Evolutionary conservation across 352 stramenopile species (phyloP).

Genomic region (Globisporangium radiosum): DNA sequence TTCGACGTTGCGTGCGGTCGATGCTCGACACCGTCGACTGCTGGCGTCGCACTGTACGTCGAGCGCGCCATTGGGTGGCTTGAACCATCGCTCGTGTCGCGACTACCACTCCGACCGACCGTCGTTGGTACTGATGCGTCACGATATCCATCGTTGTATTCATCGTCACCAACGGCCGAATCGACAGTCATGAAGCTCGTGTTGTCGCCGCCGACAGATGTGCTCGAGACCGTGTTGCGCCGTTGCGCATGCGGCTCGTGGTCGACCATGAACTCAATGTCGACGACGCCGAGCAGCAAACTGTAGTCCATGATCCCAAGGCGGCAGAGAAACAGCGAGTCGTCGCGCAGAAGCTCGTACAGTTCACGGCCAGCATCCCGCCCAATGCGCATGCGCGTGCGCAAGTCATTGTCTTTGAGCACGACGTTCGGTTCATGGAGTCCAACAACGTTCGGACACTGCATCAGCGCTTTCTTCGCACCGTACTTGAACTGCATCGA

Average conservation of each 20-base stretch:
- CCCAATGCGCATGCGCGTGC: slow-evolving; percentile 74
- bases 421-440: slow-evolving; percentile 82
- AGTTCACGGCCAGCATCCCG: slow-evolving; percentile 41
- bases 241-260: slow-evolving; percentile 14
- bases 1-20: not conserved
- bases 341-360: slow-evolving; percentile 59
- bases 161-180: slow-evolving; percentile 13
- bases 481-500: slow-evolving; percentile 83
- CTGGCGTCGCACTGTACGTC: not conserved
- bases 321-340: slow-evolving; percentile 70
- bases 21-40: not conserved
- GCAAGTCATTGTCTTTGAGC: slow-evolving; percentile 84
- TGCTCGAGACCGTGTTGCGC: slow-evolving; percentile 26
- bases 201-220: slow-evolving; percentile 18
- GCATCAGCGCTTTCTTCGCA: slow-evolving; percentile 50
- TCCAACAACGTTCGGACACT: slow-evolving; percentile 75
- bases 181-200: slow-evolving; percentile 35
- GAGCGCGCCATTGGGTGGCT: too few relatives aligned
- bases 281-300: slow-evolving; percentile 78
- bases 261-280: slow-evolving; percentile 80
- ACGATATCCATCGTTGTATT: not conserved
- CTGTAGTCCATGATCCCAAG: slow-evolving; percentile 90
- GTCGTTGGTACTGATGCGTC: not conserved
- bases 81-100: too few relatives aligned
- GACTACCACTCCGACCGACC: not conserved